phyloP scores from a whole-genome alignment of 176 grass and related monocot genomes.

The Pontederia crassipes region DNA sequence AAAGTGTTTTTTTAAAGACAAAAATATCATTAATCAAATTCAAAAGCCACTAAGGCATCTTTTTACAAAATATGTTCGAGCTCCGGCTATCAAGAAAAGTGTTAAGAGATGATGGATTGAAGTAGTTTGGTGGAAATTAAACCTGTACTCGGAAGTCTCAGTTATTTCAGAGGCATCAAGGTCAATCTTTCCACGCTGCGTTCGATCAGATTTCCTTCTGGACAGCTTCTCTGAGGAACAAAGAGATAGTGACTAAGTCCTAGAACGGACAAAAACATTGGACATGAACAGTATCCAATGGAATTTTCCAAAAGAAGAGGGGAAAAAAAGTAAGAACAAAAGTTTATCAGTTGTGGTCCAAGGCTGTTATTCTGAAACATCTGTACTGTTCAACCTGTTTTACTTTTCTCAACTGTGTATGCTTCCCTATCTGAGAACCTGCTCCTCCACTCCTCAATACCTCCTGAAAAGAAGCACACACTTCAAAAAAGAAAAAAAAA shows the following conservation, averaged over 20 bases:
- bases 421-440: slow-evolving; percentile 69
- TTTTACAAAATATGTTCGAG: too few relatives aligned
- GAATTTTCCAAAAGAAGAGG: slow-evolving; percentile 21
- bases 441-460: slow-evolving; percentile 68
- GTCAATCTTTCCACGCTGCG: slow-evolving; percentile 73
- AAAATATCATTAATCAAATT: neutral
- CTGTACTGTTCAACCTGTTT: slow-evolving; percentile 45
- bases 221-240: slow-evolving; percentile 37
- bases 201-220: slow-evolving; percentile 48
- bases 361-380: slow-evolving; percentile 12
- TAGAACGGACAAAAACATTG: neutral
- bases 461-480: slow-evolving; percentile 32
- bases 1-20: too few relatives aligned
- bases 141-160: slow-evolving; percentile 81
- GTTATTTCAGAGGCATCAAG: slow-evolving; percentile 78
- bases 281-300: neutral
- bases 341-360: slow-evolving; percentile 4
- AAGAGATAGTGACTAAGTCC: neutral
- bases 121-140: neutral
- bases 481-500: neutral
- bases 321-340: slow-evolving; percentile 12
- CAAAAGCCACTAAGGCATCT: too few relatives aligned
- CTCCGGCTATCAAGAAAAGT: neutral
- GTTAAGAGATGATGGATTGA: slow-evolving; percentile 6
- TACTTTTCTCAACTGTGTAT: slow-evolving; percentile 81